Evolutionary conservation across 306 rosid genomes (phyloP), one percentile per base, ranked within the genome.

Genomic region (Mucuna pruriens): DNA sequence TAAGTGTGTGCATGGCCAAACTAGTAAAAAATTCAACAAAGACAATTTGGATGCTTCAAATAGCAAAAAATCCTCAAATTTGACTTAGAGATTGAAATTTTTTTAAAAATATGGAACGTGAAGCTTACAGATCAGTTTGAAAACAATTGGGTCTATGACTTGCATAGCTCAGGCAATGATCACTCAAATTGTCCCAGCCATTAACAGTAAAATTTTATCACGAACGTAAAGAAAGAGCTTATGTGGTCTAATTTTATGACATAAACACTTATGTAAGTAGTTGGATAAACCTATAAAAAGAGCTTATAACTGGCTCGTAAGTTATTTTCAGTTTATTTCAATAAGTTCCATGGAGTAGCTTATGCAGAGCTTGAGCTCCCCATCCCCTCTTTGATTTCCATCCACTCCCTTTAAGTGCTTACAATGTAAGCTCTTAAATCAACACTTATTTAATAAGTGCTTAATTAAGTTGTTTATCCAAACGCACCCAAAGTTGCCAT

Each of bases 161-260:
- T 62, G 6, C 61, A 22, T 40, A 60, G 45, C 49, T 55, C 52
- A 20, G 48, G 61, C 34, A 55, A 48, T 77, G 51, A 19, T 34
- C 31, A n/a, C 38, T 82, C 71, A 57, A 75, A 44, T 67, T 25
- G 11, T 7, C 65, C 71, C 34, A 31, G 6, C 16, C 68, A 7
- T 39, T 58, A 39, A 44, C 62, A 3, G 51, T 49, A 71, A 48
- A 0, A 39, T 44, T 70, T 82, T 69, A 5, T 48, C 68, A 45
- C 60, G 48, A 76, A 34, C 76, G 15, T 33, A 76, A 36, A 67
- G 57, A 38, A 52, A 63, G 69, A 63, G 44, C 4, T 15, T 63
- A n/a, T 16, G 44, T 15, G 20, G 39, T 60, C 69, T 16, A 6
- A 10, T 25, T 17, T 58, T 29, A 31, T 33, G 69, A 63, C 13